Evolutionary conservation across 2,329 filamentous ascomycete genomes (phyloP).

Genomic region (Colletotrichum sp.): DNA sequence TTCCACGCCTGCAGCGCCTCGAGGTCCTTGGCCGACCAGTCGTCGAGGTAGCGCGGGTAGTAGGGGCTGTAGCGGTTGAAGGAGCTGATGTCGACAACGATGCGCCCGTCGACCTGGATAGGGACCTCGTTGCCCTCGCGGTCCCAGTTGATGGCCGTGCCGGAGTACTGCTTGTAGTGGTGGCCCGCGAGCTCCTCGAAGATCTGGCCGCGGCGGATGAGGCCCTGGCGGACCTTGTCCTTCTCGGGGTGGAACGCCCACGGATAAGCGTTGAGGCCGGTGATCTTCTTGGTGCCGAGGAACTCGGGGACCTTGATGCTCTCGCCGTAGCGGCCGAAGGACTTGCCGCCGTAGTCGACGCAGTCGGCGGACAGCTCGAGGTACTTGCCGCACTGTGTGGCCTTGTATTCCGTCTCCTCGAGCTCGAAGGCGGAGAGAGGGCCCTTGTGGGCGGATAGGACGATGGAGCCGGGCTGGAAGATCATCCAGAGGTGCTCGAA

Average conservation of each 20-base stretch:
- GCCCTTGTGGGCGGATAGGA: slow-evolving; percentile 43
- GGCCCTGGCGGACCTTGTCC: slow-evolving; percentile 33
- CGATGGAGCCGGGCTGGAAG: slow-evolving; percentile 49
- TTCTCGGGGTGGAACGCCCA: slow-evolving; percentile 45
- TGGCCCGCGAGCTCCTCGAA: slow-evolving; percentile 51
- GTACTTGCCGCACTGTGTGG: slow-evolving; percentile 39
- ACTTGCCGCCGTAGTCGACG: slow-evolving; percentile 53
- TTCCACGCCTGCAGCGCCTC: slow-evolving; percentile 30
- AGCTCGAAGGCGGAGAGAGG: slow-evolving; percentile 44
- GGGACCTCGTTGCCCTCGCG: slow-evolving; percentile 30
- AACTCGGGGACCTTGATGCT: slow-evolving; percentile 43
- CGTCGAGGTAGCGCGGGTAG: slow-evolving; percentile 28
- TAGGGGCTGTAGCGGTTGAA: slow-evolving; percentile 40
- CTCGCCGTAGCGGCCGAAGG: slow-evolving; percentile 44
- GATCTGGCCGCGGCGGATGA: slow-evolving; percentile 44
- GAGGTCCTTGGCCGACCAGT: slow-evolving; percentile 35
- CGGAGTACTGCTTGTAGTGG: slow-evolving; percentile 51
- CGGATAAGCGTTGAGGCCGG: slow-evolving; percentile 47
- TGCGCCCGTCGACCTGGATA: slow-evolving; percentile 34
- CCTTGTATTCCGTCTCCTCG: slow-evolving; percentile 37
- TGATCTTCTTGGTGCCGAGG: slow-evolving; percentile 47
- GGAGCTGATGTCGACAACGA: slow-evolving; percentile 41
- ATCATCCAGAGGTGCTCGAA: slow-evolving; percentile 59
- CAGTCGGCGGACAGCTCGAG: slow-evolving; percentile 43
- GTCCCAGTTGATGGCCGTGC: slow-evolving; percentile 40